Base-by-base conservation (phyloP, 2,329 filamentous ascomycete genomes). In the Periconia sp. region DNA sequence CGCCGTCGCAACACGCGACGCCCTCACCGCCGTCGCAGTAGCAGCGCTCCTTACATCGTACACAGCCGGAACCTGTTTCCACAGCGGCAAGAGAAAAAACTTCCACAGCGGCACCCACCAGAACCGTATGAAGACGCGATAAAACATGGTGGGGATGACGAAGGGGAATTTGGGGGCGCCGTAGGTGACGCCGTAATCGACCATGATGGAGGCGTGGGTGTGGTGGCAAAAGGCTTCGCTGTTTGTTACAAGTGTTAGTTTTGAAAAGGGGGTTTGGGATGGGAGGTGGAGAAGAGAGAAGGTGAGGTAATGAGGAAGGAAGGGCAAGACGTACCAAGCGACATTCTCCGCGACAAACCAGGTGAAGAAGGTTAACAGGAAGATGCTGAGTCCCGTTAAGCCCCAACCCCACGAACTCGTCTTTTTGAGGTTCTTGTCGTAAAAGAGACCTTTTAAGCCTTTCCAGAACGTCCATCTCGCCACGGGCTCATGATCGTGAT, bases 101-200 rank as follows among this genome's bases (percentile, higher is more conserved):
- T 61, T 47, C 37, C 61, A 63, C 6, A 71, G 47, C 6, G 75
- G 74, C 5, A 56, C 50, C 70, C 73, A 75, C 48, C 76, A 68
- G 5, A 53, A 52, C 31, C 62, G 64, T 30, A 72, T 54, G 6
- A 77, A 63, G 6, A 70, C 72, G 18, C 77, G 67, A 45, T 76
- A 81, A 2, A 84, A 53, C 63, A 85, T 75, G 2, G 81, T 85
- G 2, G 81, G 80, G 6, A 84, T 74, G 6, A 84, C 82, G 55
- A 79, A 82, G 0, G 83, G 83, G 47, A 79, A 82, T 19, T 72
- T 63, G 0, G 84, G 83, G 10, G 81, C 81, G 56, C 83, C 72
- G 18, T 76, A 76, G 42, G 77, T 72, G 33, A 83, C 71, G 49
- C 80, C 81, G 54, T 79, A 81, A 19, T 78, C 79, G 35, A 75